Base-by-base conservation (phyloP, 2,329 filamentous ascomycete genomes). In the Colletotrichum caudatum region DNA sequence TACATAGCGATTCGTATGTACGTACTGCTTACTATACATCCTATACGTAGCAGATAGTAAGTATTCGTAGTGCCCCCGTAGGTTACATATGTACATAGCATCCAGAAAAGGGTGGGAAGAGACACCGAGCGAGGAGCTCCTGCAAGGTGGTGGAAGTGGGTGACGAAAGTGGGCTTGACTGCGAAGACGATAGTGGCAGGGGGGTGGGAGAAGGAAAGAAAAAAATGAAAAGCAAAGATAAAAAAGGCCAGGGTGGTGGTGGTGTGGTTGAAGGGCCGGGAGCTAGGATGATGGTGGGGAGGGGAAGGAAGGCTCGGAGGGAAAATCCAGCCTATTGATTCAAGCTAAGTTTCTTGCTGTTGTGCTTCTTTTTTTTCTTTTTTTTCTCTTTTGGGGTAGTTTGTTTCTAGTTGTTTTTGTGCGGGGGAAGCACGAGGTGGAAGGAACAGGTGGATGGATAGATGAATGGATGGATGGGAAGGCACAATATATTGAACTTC, bases 61-160 rank as follows among this genome's bases (percentile, higher is more conserved):
- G 29, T 29, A 29, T 29, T 29, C 29, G 29, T 29, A 29, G 29
- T 4, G 29, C 5, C 29, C 29, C 5, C 29, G 29, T 29, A 29
- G 29, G 29, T 29, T 29, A 29, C 29, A 29, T 29, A 29, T 29
- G 29, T 29, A 29, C 29, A 29, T 29, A 29, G 29, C 12, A 46
- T 26, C n/a, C 26, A 53, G 23, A 23, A 26, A 29, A 65, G 37
- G 20, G 62, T 23, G 53, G 46, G 53, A 37, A n/a, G 37, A 57
- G 68, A 68, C 64, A 63, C 68, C 58, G 64, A 68, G 64, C 68
- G 41, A 71, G 37, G 41, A 71, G 37, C 41, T 67, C 16, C 14
- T 18, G 68, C 57, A 37, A 41, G 41, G 58, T 44, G 35, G 37
- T 39, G 39, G 35, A 41, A 16, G 58, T 50, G 59, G 58, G 23